Conservation (phyloP, 139 green algal genomes). For the Chlorella ohadii region DNA sequence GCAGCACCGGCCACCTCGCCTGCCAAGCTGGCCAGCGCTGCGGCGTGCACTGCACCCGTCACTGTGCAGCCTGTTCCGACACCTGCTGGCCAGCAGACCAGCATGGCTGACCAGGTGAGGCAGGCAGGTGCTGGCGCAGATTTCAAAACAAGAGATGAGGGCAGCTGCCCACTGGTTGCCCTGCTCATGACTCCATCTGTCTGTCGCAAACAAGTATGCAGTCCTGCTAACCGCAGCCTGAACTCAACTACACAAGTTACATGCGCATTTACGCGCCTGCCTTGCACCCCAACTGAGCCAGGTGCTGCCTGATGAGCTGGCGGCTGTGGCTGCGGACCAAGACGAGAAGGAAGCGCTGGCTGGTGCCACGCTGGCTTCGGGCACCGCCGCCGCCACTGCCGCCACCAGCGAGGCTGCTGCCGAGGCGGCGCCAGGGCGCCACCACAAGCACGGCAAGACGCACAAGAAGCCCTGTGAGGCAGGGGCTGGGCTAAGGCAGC, state of each 20-base stretch:
- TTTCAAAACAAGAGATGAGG: no score
- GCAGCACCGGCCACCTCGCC: background rate
- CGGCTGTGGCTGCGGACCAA: background rate
- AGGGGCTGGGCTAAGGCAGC: no score
- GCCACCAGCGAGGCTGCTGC: background rate
- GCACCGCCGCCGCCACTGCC: background rate
- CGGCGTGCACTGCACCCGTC: background rate
- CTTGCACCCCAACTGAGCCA: no score
- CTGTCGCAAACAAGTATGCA: no score
- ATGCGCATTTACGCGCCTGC: no score
- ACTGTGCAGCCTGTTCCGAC: background rate
- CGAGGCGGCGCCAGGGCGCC: background rate
- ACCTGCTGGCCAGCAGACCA: background rate
- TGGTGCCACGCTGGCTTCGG: background rate
- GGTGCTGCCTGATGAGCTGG: constrained; percentile 15
- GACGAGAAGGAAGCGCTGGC: constrained; percentile 24
- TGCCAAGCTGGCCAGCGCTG: background rate
- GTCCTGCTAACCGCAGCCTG: no score
- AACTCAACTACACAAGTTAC: no score
- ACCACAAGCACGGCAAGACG: background rate
- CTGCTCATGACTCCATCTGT: no score
- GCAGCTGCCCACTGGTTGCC: no score
- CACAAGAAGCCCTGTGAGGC: constrained; percentile 13
- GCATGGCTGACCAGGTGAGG: background rate
- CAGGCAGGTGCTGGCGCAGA: no score